Evolutionary conservation across 2,329 filamentous ascomycete species (phyloP), one percentile per base, ranked within the genome.

Genomic region (Botrytis paeoniae): DNA sequence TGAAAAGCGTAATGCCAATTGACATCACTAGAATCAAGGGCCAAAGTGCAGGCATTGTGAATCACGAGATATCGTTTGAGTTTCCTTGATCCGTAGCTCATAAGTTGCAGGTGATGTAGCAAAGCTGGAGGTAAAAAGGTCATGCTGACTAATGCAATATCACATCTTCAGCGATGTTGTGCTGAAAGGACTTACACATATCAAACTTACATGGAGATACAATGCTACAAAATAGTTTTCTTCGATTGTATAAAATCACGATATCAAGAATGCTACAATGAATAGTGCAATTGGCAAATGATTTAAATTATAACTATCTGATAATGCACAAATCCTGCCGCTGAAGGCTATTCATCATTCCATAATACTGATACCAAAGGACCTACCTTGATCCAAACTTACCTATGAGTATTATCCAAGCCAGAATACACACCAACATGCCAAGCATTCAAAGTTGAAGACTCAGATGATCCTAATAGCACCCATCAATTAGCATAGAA

Each of bases 1-100:
- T 69, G 62, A 80, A 77, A 14, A 80, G 64, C 37, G 70, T 45
- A n/a, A 72, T 72, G 39, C 70, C 70, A 60, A 72, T 60, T 39
- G 70, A 72, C 41, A 72, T 72, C 6, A 72, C 64, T 7, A 72
- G 62, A 32, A 78, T 73, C 3, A 80, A 41, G 7, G 78, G 77
- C 63, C 62, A 72, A 43, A 72, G 70, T 68, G 51, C 70, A 41
- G 70, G 39, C 70, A 72, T 72, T n/a, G 29, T 60, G 16, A 16
- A 59, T 32, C 29, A 6, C 6, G 25, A 29, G 22, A 35, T 43
- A 32, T 48, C 32, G 25, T 1, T 22, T 16, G 6, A 22, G 4
- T 8, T 39, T 29, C 4, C 4, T 6, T 29, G 1, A 41, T 16
- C 65, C 2, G 35, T 68, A 7, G 7, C 48, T 41, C n/a, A 6